phyloP scores from a whole-genome alignment of 108 stramenopile species.

The Bacterosira constricta region DNA sequence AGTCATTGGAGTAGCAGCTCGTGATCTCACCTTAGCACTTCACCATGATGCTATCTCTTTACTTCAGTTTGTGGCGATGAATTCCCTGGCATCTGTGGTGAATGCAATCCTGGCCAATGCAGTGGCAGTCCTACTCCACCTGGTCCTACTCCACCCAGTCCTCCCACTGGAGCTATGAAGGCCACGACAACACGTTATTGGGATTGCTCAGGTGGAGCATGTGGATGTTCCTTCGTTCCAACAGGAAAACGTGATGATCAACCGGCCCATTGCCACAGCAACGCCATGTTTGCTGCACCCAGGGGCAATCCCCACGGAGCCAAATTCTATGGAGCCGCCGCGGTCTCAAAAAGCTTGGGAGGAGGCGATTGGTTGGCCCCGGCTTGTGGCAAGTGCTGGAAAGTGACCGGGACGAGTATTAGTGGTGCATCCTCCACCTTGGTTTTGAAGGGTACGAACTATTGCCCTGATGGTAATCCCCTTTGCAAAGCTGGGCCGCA shows the following conservation, averaged over 20 bases:
- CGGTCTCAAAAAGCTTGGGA: constrained; percentile 41
- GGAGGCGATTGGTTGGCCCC: constrained; percentile 46
- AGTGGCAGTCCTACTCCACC: background rate
- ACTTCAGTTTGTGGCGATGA: no score
- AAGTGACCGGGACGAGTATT: constrained; percentile 39
- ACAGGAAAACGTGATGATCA: background rate
- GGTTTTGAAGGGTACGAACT: constrained; percentile 50
- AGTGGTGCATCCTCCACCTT: constrained; percentile 22
- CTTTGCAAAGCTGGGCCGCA: constrained; percentile 33
- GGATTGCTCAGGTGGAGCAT: constrained; percentile 48
- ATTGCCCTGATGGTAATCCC: constrained; percentile 42
- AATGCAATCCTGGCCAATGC: no score
- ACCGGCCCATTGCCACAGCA: constrained; percentile 36
- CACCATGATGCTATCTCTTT: no score
- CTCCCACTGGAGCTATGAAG: constrained; percentile 10
- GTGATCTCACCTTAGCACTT: no score
- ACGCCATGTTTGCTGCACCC: constrained; percentile 59
- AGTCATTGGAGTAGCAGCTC: no score
- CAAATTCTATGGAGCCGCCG: constrained; percentile 52
- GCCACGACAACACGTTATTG: constrained; percentile 49
- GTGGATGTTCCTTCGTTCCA: constrained; percentile 31
- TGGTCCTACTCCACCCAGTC: background rate
- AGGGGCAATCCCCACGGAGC: constrained; percentile 41
- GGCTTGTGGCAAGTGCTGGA: constrained; percentile 57
- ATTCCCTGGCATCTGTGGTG: no score